Base-by-base conservation (phyloP, 495 filamentous ascomycete genomes). In the Daldinia loculata region DNA sequence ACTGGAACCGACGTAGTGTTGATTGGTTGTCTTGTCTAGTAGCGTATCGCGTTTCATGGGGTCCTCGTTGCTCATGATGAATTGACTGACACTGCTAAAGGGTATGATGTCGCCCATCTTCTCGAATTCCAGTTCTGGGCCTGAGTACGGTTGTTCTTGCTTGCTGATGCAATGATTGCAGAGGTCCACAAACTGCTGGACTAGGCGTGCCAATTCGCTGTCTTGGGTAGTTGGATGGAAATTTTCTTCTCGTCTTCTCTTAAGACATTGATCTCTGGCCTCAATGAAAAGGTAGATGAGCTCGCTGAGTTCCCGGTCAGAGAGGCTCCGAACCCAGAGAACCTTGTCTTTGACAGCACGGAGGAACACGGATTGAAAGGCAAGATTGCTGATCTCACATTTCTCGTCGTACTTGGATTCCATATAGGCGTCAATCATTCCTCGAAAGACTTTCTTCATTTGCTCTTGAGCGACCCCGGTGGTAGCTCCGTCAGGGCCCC, bases 391-490 rank as follows among this genome's bases (percentile, higher is more conserved):
- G 26, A 53, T 30, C 12, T 53, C 22, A 12, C 11, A 11, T 53
- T 53, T 24, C 24, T 29, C 11, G 24, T 29, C 12, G 50, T 53
- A 53, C 12, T 53, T 30, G 4, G 15, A 30, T 30, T 53, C 24
- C 50, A 14, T 30, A 22, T 53, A 53, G 5, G 24, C 50, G n/a
- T 53, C 50, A 14, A 53, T 53, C 50, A 53, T 53, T 53, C 5
- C 50, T 53, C 5, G 12, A 4, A 29, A 30, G 4, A 53, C 50
- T 30, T 53, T 30, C 24, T 30, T 15, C 15, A 53, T 29, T 11
- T 53, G 50, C 14, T 53, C 27, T 29, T 30, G 12, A 1, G 15
- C 50, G 11, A 15, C 27, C 6, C 9, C 24, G n/a, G 9, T 27
- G 9, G 50, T 53, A 6, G 22, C 50, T 17, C 27, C 27, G 4